Evolutionary conservation across 345 rosid species (phyloP).

Genomic region (Brassica cretica): DNA sequence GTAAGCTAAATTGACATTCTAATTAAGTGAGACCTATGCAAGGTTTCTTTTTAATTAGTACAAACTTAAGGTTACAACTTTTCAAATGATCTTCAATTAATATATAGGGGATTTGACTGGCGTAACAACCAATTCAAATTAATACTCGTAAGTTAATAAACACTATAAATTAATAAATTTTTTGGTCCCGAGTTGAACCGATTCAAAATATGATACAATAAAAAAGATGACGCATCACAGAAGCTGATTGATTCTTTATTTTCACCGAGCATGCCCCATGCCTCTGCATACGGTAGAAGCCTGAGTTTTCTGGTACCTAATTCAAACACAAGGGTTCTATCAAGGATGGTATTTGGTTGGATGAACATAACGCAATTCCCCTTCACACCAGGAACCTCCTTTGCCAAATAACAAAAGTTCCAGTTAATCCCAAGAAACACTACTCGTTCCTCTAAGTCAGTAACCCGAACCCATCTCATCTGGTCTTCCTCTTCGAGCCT

Average conservation of each 20-base stretch:
- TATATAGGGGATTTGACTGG: too few relatives aligned
- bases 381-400: neutral
- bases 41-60: too few relatives aligned
- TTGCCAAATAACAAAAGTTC: neutral
- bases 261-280: neutral
- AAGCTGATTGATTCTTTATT: neutral
- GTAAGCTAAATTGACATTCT: too few relatives aligned
- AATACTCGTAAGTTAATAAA: too few relatives aligned
- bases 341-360: neutral
- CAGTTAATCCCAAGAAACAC: neutral
- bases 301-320: neutral
- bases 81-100: too few relatives aligned
- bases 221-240: neutral
- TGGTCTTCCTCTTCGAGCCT: neutral
- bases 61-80: too few relatives aligned
- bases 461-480: neutral
- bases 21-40: too few relatives aligned
- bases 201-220: too few relatives aligned
- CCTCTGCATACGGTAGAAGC: neutral
- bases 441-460: neutral
- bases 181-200: too few relatives aligned
- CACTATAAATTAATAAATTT: too few relatives aligned
- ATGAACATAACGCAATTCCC: constrained; percentile 7
- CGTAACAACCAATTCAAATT: too few relatives aligned
- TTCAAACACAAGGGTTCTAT: neutral